phyloP scores from a whole-genome alignment of 1,139 yeast genomes.

The Eremothecium gossypii region DNA sequence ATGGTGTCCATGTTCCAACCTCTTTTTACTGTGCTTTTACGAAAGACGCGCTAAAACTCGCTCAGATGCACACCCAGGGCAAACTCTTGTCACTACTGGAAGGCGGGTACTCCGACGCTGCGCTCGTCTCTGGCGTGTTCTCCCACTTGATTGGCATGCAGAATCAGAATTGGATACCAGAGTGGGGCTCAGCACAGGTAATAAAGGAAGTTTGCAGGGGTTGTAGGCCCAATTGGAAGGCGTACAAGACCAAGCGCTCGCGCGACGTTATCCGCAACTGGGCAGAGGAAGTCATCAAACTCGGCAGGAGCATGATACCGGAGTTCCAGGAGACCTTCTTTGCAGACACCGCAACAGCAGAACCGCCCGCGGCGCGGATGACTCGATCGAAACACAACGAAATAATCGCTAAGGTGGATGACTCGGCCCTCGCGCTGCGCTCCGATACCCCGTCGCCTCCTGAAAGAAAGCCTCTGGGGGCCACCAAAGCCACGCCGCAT shows the following conservation, averaged over 20 bases:
- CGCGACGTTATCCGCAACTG: conserved; percentile 41
- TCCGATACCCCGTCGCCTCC: conserved; percentile 12
- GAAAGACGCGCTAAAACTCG: conserved; percentile 58
- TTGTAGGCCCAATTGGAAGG: conserved; percentile 59
- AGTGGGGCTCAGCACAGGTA: conserved; percentile 55
- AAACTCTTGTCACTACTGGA: conserved; percentile 64
- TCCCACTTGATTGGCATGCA: conserved; percentile 66
- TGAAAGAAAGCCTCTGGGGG: conserved; percentile 2
- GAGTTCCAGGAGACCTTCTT: conserved; percentile 27
- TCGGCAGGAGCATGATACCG: conserved; percentile 67
- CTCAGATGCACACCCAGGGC: conserved; percentile 52
- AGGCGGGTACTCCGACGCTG: conserved; percentile 86
- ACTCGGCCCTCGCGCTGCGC: conserved; percentile 5
- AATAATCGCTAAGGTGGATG: conserved; percentile 6
- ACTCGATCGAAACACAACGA: conserved; percentile 9
- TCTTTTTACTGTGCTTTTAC: conserved; percentile 69
- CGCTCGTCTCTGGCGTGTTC: conserved; percentile 69
- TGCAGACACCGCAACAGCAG: conserved; percentile 8
- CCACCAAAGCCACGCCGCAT: conserved; percentile 6
- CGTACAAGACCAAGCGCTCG: conserved; percentile 39
- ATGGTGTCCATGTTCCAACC: conserved; percentile 76
- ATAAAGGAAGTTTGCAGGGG: conserved; percentile 63
- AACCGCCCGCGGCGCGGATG: conserved; percentile 5
- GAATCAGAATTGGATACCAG: conserved; percentile 48
- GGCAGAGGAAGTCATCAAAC: conserved; percentile 59